Conservation (phyloP, 495 filamentous ascomycete species). For the Aspergillus hancockii region DNA sequence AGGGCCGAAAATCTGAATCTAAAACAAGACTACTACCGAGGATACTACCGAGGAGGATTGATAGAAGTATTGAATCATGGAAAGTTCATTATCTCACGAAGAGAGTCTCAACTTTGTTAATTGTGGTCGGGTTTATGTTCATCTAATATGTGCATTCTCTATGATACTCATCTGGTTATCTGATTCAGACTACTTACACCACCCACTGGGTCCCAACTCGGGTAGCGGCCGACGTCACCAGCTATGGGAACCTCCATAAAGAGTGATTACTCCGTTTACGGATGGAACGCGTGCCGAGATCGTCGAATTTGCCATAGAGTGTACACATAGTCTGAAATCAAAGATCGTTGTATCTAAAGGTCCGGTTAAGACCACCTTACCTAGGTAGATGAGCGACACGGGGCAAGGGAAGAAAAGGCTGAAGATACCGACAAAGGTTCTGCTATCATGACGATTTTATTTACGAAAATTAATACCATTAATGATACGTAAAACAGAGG, state of each 20-base stretch:
- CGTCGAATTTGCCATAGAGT: conserved; percentile 5
- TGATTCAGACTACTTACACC: neutral
- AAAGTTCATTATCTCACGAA: neutral
- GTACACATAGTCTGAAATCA: neutral
- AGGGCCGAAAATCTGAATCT: neutral
- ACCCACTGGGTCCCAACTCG: conserved; percentile 15
- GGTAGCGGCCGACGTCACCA: conserved; percentile 42
- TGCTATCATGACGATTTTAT: neutral
- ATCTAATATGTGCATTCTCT: no score
- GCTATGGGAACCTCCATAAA: conserved; percentile 9
- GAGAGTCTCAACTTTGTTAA: neutral
- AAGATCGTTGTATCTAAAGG: neutral
- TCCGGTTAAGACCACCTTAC: neutral
- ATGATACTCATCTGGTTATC: neutral
- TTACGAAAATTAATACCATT: neutral
- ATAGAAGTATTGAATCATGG: neutral
- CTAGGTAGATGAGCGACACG: neutral
- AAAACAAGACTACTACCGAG: conserved; percentile 1
- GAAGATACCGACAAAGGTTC: neutral
- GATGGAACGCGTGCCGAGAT: conserved; percentile 19
- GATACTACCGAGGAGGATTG: neutral
- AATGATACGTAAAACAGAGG: neutral
- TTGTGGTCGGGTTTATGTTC: neutral
- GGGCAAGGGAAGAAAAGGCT: neutral
- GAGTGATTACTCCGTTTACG: conserved; percentile 18